Base-by-base conservation (phyloP, 768 basidiomycete species). In the Boletus speciosus region DNA sequence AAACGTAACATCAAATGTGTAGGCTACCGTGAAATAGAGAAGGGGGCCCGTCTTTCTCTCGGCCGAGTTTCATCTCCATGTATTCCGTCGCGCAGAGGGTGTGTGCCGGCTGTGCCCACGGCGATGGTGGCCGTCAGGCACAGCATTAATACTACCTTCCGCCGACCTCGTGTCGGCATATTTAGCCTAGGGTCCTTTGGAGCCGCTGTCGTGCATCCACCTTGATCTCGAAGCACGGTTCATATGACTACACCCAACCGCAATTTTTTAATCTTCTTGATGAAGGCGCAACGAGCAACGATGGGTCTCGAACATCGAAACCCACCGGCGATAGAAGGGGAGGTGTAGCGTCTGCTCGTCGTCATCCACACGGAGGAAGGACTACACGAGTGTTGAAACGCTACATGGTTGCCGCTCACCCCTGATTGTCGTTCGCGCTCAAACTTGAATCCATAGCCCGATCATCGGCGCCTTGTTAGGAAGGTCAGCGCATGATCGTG, bases 221-320 rank as follows among this genome's bases (percentile, higher is more conserved):
- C 57, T 48, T 44, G 45, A 36, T 40, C 7, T 58, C 54, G 55
- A 46, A 9, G 21, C 48, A 38, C 40, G 5, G 34, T 52, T 48
- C 49, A 32, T 51, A 56, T 58, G 43, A 55, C 51, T 46, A 47
- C 56, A 51, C 48, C 4, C 16, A 5, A 38, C 54, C 60, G 49
- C 46, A 11, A 51, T 46, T 49, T 63, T 60, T 67, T 67, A 59
- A 65, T 68, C 35, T 55, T 54, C 31, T 40, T 49, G 57, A 55
- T 38, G 43, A 40, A 29, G 36, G 49, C 42, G 45, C 43, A 52
- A 53, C 48, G 54, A 54, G 44, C 51, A 39, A 4, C 8, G 39
- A 40, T 6, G n/a, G 59, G 59, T 54, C 65, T 58, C 51, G 51
- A 56, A 47, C 51, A 16, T 34, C 54, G n/a, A 31, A 58, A 27